Base-by-base conservation (phyloP, 108 stramenopile species). In the Epipyxis sp. region DNA sequence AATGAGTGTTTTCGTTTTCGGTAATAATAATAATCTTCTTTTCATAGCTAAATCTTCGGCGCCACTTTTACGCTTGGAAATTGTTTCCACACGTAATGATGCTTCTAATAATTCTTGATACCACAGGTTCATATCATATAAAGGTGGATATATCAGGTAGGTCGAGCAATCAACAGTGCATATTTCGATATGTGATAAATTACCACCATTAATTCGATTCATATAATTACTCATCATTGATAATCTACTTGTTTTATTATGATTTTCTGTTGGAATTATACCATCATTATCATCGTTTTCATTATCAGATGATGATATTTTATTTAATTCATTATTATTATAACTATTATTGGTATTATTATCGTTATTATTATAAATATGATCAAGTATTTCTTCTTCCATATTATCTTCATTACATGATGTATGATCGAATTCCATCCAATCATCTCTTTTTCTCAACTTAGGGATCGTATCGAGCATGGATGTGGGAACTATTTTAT, bases 391-490 rank as follows among this genome's bases (percentile, higher is more conserved):
- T 6, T 6, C 61, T 32, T 65, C 61, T 6, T 65, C 61, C 34
- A 37, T 37, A 37, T 16, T 32, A 37, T 3, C 25, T 10, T 16
- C 34, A 37, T 3, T 10, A 65, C 13, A 29, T 6, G 61, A 65
- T 6, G 61, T 37, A 25, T 57, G 20, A 25, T 57, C 54, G 54
- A 16, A 16, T 25, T 57, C 54, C 25, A 25, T 25, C 20, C 16
- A 16, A 25, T 16, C 25, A 16, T 16, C 20, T 32, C 6, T 35
- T 37, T 32, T 39, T 37, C 34, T 37, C 34, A 74, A 42, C 34
- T 42, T 39, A 10, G 71, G 71, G 34, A 74, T 3, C 20, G 71
- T 74, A 32, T 74, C 71, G 3, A 74, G 34, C 27, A 46, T 29
- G 44, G 35, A 74, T 10, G 71, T 74, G 46, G 34, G 3, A 27